phyloP scores from a whole-genome alignment of 768 basidiomycete genomes.

The Rhizopogon vesiculosus region DNA sequence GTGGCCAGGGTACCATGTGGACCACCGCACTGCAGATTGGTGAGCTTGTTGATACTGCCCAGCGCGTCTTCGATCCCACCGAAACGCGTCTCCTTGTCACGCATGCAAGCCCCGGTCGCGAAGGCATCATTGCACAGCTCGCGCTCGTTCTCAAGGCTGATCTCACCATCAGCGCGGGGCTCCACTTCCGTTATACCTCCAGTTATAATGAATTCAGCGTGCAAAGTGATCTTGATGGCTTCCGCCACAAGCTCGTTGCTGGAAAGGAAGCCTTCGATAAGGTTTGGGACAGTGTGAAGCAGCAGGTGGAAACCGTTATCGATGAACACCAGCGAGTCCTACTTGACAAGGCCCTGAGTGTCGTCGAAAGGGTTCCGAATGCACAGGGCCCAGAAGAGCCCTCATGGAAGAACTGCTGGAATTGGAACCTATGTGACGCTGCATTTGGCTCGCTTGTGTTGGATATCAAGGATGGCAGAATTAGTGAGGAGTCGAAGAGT shows the following conservation, averaged over 20 bases:
- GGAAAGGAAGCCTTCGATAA: conserved; percentile 84
- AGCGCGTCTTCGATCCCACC: conserved; percentile 85
- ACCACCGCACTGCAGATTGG: conserved; percentile 96
- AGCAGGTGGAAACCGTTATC: conserved; percentile 86
- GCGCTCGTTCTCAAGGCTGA: conserved; percentile 90
- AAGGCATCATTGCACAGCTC: conserved; percentile 89
- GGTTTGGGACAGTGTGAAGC: conserved; percentile 93
- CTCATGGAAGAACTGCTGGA: conserved; percentile 99
- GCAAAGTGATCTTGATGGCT: conserved; percentile 83
- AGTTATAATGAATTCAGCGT: conserved; percentile 98
- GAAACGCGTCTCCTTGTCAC: conserved; percentile 94
- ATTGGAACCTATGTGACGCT: conserved; percentile 97
- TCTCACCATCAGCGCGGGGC: conserved; percentile 87
- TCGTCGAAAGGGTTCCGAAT: conserved; percentile 76
- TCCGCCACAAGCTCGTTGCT: conserved; percentile 70
- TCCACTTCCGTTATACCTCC: conserved; percentile 96
- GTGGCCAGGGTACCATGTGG: conserved; percentile 99
- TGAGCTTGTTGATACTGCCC: conserved; percentile 95
- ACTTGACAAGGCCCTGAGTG: conserved; percentile 83
- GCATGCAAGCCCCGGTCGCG: conserved; percentile 88
- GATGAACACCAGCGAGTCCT: conserved; percentile 86
- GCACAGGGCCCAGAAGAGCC: conserved; percentile 66
- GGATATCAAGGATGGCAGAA: conserved; percentile 86
- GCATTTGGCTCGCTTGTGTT: conserved; percentile 86
- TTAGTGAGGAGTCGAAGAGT: conserved; percentile 89